Percentiles rank a stretch among this genome's conserved stretches.
Conservation (phyloP, 2,329 filamentous ascomycete genomes). For the Lasiodiplodia sp. region DNA sequence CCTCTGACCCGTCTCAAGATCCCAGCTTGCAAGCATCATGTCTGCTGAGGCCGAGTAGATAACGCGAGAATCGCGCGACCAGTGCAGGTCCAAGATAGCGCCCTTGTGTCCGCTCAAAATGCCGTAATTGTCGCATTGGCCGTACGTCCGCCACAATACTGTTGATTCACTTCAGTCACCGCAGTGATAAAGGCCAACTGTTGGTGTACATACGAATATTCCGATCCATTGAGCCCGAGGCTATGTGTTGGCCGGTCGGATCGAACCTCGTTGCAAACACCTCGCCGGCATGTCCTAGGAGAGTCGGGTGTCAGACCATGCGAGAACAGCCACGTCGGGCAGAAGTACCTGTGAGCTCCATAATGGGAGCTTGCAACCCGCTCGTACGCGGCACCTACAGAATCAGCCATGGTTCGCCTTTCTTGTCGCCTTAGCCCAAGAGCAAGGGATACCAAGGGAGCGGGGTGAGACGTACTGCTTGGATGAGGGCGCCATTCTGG, state of each 20-base stretch:
- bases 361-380: constrained; percentile 85
- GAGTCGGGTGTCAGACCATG: constrained; percentile 30
- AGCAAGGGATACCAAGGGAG: constrained; percentile 14
- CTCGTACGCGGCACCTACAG: constrained; percentile 78
- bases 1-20: constrained; percentile 86
- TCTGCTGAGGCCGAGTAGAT: constrained; percentile 94
- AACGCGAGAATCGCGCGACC: constrained; percentile 92
- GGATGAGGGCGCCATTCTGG: constrained; percentile 69
- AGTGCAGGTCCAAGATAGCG: constrained; percentile 90
- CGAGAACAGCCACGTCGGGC: background rate
- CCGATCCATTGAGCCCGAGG: constrained; percentile 94
- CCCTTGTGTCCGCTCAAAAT: constrained; percentile 87
- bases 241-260: constrained; percentile 84
- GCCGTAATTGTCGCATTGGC: constrained; percentile 94
- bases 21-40: constrained; percentile 92
- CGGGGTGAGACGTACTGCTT: constrained; percentile 63
- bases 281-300: constrained; percentile 73
- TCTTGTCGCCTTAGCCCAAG: constrained; percentile 36
- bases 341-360: constrained; percentile 81
- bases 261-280: constrained; percentile 92
- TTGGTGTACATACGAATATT: constrained; percentile 72
- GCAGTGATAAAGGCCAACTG: constrained; percentile 28
- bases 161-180: constrained; percentile 33
- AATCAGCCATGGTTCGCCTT: constrained; percentile 41
- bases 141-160: constrained; percentile 95